These are phyloP conservation scores for Oropetium thomaeum DNA, from an alignment of 176 grass and related monocot species.

Conservation along the genomic window DNA sequence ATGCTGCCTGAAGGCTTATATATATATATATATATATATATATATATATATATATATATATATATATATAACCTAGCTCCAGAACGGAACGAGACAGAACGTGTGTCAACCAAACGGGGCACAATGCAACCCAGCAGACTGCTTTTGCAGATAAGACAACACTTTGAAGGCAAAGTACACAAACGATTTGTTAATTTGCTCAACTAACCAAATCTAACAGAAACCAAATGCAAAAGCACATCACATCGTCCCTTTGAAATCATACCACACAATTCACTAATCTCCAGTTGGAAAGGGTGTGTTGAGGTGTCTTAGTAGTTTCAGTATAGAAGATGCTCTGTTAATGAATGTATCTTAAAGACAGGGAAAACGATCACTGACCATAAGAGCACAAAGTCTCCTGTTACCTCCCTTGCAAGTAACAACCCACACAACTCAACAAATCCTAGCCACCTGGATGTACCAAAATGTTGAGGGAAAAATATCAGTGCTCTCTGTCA, in stretches of 20 bases:
- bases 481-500: not conserved
- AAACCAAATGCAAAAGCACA: not conserved
- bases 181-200: slow-evolving; percentile 11
- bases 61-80: too few species aligned
- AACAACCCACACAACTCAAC: slow-evolving; percentile 14
- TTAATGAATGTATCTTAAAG: slow-evolving; percentile 54
- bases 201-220: slow-evolving; percentile 37
- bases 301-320: slow-evolving; percentile 28
- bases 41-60: too few species aligned
- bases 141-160: slow-evolving; percentile 20
- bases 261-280: slow-evolving; percentile 18
- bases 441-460: not conserved
- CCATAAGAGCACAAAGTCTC: not conserved
- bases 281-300: slow-evolving; percentile 11
- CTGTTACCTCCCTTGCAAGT: slow-evolving; percentile 36
- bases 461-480: not conserved
- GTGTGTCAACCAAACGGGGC: not conserved
- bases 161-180: slow-evolving; percentile 48
- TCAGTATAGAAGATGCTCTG: not conserved
- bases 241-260: slow-evolving; percentile 1
- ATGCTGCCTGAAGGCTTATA: not conserved
- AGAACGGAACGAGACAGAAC: not conserved
- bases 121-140: not conserved
- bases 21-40: too few species aligned
- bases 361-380: slow-evolving; percentile 6